Base-by-base conservation (phyloP, 78 protist species). In the Dictyostelium intermedium region DNA sequence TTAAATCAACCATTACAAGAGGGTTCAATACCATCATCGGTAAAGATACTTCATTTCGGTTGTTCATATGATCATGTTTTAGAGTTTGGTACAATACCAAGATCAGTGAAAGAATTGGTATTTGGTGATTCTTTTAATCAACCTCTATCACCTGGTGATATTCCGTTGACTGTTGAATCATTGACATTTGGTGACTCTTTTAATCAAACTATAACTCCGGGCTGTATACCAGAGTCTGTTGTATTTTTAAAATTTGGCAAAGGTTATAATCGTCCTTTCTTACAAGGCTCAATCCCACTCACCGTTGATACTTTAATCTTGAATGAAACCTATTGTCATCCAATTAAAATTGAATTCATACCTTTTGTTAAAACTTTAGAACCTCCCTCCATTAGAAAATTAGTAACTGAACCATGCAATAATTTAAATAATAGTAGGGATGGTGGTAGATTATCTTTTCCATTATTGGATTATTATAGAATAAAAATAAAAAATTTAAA, bases 1-100 rank as follows among this genome's bases (percentile, higher is more conserved):
- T 53, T 81, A 18, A 81, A 81, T 20, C 85, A 81, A 53, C 84
- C 84, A 3, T 16, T 80, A 10, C 61, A 34, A 39, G 56, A 76
- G 34, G 56, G 56, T 0, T 76, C 82, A 1, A 76, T 76, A 0
- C 82, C 82, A 1, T n/a, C 47, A 5, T 76, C 82, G 9, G 50
- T 37, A 20, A 76, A 39, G 8, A 39, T 18, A 16, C 79, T 72
- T 72, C 43, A 72, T 72, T 72, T 72, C 4, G 79, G 79, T 16
- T 34, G 79, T 34, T 30, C 39, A 4, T 72, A 72, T 34, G 79
- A 72, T 18, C 43, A 72, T 32, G n/a, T 34, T 4, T 16, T 72
- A 32, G 79, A 72, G 20, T 72, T 72, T 72, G 79, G 79, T 34
- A 72, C 43, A 34, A 30, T 72, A 16, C 79, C 79, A 72, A 72